phyloP scores from a whole-genome alignment of 129 eudicot species.

The Deinandra increscens region DNA sequence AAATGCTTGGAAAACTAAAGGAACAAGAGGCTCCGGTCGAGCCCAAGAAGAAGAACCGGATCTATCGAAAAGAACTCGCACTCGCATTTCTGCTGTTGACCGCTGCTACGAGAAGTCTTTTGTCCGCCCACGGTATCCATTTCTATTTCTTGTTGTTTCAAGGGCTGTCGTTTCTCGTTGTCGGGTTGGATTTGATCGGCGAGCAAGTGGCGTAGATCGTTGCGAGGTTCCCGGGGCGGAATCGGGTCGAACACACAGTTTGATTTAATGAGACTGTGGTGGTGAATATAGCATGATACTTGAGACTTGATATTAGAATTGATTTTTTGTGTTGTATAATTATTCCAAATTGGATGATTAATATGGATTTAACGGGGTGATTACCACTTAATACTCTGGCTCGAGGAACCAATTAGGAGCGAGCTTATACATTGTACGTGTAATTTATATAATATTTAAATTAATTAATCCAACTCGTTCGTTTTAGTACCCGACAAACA shows the following conservation, averaged over 20 bases:
- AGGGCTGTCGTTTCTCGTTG: conserved; percentile 77
- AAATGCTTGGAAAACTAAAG: conserved; percentile 63
- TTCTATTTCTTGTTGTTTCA: conserved; percentile 88
- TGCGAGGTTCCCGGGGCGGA: background rate
- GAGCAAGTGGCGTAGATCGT: conserved; percentile 55
- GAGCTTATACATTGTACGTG: conserved; percentile 37
- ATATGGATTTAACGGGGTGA: conserved; percentile 24
- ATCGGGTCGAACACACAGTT: conserved; percentile 11
- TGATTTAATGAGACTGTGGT: conserved; percentile 9
- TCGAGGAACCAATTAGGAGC: conserved; percentile 37
- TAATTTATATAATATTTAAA: conserved; percentile 25
- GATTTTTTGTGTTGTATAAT: conserved; percentile 33
- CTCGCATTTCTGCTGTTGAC: conserved; percentile 78
- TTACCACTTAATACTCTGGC: conserved; percentile 35
- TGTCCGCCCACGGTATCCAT: conserved; percentile 89
- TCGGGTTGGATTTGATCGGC: conserved; percentile 84
- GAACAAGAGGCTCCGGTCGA: conserved; percentile 42
- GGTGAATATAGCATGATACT: conserved; percentile 31
- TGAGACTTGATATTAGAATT: conserved; percentile 30
- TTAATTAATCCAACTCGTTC: conserved; percentile 25
- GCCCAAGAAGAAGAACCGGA: conserved; percentile 57
- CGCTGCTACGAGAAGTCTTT: conserved; percentile 79
- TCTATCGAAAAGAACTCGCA: conserved; percentile 72
- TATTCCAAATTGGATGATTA: conserved; percentile 38
- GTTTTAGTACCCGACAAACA: background rate